phyloP scores from a whole-genome alignment of 1,284 basidiomycete species.

The Sparassis latifolia region DNA sequence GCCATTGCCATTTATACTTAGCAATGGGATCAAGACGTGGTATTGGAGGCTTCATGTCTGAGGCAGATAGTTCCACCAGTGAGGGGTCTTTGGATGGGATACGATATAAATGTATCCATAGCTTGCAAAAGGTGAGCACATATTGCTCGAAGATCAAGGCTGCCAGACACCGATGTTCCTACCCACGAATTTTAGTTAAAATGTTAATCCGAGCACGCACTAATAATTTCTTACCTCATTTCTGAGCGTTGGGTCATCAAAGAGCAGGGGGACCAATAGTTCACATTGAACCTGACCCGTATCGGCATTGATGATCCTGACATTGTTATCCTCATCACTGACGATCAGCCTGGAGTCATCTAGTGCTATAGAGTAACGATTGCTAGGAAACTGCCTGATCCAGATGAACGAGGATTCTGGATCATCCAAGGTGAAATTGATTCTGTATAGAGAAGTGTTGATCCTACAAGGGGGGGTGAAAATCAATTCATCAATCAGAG shows the following conservation, averaged over 20 bases:
- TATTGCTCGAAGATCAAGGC: conserved; percentile 27
- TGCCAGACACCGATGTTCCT: conserved; percentile 27
- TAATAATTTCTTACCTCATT: conserved; percentile 9
- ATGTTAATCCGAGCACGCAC: too few relatives aligned
- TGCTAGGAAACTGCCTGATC: conserved; percentile 14
- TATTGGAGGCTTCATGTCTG: conserved; percentile 3
- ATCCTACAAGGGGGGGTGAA: conserved; percentile 3
- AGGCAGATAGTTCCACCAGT: conserved; percentile 3
- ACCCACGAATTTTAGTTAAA: background rate
- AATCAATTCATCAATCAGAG: too few relatives aligned
- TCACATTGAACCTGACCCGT: conserved; percentile 10
- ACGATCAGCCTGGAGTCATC: conserved; percentile 17
- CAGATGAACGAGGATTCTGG: conserved; percentile 7
- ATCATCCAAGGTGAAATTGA: conserved; percentile 9
- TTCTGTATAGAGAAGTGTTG: conserved; percentile 11
- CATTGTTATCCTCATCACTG: conserved; percentile 13
- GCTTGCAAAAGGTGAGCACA: conserved; percentile 23
- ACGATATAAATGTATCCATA: conserved; percentile 23
- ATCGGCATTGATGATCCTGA: conserved; percentile 17
- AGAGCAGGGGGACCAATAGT: conserved; percentile 15
- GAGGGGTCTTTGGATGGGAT: conserved; percentile 4
- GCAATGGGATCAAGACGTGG: conserved; percentile 35
- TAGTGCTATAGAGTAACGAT: conserved; percentile 12
- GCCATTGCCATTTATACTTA: conserved; percentile 46
- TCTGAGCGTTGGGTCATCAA: conserved; percentile 17